Conservation (phyloP, 2,329 filamentous ascomycete species). For the Tolypocladium tundrense region DNA sequence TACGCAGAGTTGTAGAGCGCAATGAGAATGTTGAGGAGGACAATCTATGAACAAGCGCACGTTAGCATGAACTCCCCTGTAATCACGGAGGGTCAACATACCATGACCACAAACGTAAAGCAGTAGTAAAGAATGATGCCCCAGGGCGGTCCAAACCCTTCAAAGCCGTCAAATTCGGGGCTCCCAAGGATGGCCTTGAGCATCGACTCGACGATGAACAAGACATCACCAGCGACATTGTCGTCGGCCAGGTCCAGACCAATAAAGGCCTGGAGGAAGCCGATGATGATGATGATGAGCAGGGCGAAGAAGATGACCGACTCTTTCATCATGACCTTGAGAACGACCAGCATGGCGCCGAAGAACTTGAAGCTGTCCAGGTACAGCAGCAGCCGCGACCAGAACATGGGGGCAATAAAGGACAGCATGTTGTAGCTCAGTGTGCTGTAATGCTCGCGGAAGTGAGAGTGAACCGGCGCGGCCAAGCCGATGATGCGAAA, state of each 20-base stretch:
- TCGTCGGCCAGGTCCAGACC: constrained; percentile 79
- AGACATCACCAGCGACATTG: constrained; percentile 55
- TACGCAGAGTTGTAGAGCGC: constrained; percentile 96
- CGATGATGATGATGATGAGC: constrained; percentile 70
- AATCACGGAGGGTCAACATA: constrained; percentile 24
- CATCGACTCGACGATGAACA: constrained; percentile 73
- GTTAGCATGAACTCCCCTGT: neutral
- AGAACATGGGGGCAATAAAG: constrained; percentile 93
- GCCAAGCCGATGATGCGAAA: constrained; percentile 69
- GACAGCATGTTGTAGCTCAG: constrained; percentile 91
- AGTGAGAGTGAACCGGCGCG: constrained; percentile 35
- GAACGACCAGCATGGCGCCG: constrained; percentile 92
- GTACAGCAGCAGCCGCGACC: constrained; percentile 84
- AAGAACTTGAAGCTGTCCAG: constrained; percentile 93
- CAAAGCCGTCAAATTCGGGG: constrained; percentile 82
- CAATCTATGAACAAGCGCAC: constrained; percentile 27
- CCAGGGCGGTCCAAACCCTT: constrained; percentile 84
- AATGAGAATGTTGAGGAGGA: constrained; percentile 92
- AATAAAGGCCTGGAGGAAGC: constrained; percentile 88
- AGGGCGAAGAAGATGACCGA: constrained; percentile 95
- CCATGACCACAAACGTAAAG: constrained; percentile 96
- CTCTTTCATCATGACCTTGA: constrained; percentile 92
- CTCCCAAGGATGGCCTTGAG: constrained; percentile 84
- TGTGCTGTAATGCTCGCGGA: constrained; percentile 56
- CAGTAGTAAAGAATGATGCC: constrained; percentile 94